Evolutionary conservation across 495 filamentous ascomycete genomes (phyloP), one percentile per base, ranked within the genome.

Genomic region (Thozetella sp.): DNA sequence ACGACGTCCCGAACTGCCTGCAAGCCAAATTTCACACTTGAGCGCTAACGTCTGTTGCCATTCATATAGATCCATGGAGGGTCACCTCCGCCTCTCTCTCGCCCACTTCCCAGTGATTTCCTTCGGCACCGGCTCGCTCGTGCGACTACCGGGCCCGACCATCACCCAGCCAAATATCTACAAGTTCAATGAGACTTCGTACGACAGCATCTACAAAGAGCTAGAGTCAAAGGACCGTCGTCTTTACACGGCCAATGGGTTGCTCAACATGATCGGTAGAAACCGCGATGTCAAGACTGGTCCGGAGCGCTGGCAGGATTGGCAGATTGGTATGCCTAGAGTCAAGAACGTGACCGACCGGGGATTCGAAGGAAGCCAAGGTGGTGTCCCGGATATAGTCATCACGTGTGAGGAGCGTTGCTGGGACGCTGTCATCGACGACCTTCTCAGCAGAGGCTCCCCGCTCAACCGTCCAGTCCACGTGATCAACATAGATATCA

Each of bases 371-470:
- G 95, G 95, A 13, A 90, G 91, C 19, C 93, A 98, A 70, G 91
- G 88, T 3, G 96, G 96, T 3, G 83, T 96, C 20, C 93, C 97
- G 1, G 96, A 99, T 68, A 78, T 98, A 2, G 93, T 99, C 58
- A 90, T 99, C 59, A 99, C 96, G 15, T 99, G 96, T 68, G 96
- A 99, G 71, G 96, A 99, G 73, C 83, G 94, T 50, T 99, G 96
- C 72, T 99, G 95, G 92, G 96, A 99, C 76, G 94, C 96, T 34
- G 95, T 99, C 46, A 84, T 99, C 6, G 96, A 99, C 63, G 93
- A 99, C 69, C 78, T 99, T 53, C 84, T 93, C 45, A 91, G 86
- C 61, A 85, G 96, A 61, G 93, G 93, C 12, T 85, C 88, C 0
- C 84, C 86, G 4, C 80, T 98, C 23, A 98, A 98, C 74, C 81